Conservation (phyloP, 192 early-diverging fungal genomes). For the Backusella circina region DNA sequence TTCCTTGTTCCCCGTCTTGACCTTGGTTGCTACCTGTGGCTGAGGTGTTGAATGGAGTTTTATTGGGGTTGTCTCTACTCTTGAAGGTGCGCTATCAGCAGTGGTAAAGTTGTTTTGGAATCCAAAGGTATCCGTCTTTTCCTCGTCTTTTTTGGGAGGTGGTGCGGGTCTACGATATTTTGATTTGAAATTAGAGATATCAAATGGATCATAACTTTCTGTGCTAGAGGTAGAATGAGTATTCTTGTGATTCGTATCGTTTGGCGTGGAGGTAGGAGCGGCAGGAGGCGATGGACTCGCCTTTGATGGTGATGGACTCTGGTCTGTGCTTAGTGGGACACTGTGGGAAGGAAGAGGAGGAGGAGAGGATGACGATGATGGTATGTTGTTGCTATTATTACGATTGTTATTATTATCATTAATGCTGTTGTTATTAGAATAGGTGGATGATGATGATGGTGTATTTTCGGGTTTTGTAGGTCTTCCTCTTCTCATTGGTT, state of each 20-base stretch:
- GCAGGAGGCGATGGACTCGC: background rate
- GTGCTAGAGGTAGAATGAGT: background rate
- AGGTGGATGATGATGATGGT: background rate
- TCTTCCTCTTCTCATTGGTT: constrained; percentile 90
- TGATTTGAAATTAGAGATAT: background rate
- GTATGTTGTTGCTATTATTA: background rate
- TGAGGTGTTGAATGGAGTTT: background rate
- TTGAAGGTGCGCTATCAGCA: background rate
- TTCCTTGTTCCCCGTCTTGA: background rate
- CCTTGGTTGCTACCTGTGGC: background rate
- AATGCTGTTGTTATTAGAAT: background rate
- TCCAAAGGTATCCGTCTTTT: background rate
- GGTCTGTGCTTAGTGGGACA: background rate
- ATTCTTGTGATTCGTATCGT: background rate
- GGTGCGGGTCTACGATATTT: background rate
- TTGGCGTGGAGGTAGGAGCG: background rate
- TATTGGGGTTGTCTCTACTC: background rate
- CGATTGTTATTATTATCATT: background rate
- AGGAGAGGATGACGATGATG: background rate
- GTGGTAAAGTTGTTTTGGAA: constrained; percentile 9
- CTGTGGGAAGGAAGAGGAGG: background rate
- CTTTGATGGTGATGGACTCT: background rate
- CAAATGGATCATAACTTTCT: constrained; percentile 20
- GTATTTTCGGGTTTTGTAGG: constrained; percentile 50
- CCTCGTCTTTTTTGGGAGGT: background rate